These are phyloP conservation scores for Alternaria sp. DNA, from an alignment of 2,329 filamentous ascomycete genomes.

Conservation along the genomic window DNA sequence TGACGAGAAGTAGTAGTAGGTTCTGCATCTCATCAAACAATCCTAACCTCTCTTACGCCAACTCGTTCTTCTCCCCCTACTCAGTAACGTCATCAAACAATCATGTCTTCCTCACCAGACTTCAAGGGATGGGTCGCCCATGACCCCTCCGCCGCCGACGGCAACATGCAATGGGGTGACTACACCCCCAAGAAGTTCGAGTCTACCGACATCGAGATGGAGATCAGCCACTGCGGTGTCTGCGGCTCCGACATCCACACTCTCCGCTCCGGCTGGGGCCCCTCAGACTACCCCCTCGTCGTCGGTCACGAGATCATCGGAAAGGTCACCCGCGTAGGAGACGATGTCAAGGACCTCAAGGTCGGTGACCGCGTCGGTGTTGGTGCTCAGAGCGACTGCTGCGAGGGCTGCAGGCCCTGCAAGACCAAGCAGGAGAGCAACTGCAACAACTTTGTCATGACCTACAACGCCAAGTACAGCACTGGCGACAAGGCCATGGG, in stretches of 20 bases:
- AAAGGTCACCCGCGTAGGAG: slow-evolving; percentile 46
- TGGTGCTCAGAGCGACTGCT: slow-evolving; percentile 56
- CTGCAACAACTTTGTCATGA: slow-evolving; percentile 54
- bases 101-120: slow-evolving; percentile 37
- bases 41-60: not conserved
- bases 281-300: slow-evolving; percentile 56
- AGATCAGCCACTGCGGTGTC: slow-evolving; percentile 50
- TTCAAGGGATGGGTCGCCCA: slow-evolving; percentile 65
- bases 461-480: slow-evolving; percentile 57
- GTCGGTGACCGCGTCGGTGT: slow-evolving; percentile 66
- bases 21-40: not conserved
- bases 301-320: slow-evolving; percentile 53
- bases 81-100: slow-evolving; percentile 2
- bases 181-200: slow-evolving; percentile 57
- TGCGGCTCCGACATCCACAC: slow-evolving; percentile 46
- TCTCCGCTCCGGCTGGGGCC: slow-evolving; percentile 52
- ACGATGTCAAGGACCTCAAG: slow-evolving; percentile 58
- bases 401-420: slow-evolving; percentile 57
- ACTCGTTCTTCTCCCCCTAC: not conserved
- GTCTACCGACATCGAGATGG: slow-evolving; percentile 67
- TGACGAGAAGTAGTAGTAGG: not conserved
- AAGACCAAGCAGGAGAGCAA: slow-evolving; percentile 52
- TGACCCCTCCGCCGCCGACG: slow-evolving; percentile 56
- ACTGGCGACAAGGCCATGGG: slow-evolving; percentile 67
- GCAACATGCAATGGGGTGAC: slow-evolving; percentile 61